Conservation (phyloP, 2,329 filamentous ascomycete genomes). For the Claviceps arundinis region DNA sequence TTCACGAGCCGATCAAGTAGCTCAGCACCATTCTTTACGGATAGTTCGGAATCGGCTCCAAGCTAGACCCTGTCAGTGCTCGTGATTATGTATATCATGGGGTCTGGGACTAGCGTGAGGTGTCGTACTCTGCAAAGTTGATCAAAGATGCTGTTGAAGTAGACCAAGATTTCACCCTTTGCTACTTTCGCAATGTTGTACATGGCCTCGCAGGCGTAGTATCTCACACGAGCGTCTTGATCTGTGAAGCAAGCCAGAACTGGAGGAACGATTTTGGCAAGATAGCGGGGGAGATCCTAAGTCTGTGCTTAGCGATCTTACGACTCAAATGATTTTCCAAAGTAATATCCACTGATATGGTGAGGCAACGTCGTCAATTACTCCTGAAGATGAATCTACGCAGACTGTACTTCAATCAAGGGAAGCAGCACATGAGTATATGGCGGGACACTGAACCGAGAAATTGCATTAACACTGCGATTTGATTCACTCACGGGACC, state of each 20-base stretch:
- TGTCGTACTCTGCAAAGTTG: constrained; percentile 76
- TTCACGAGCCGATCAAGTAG: constrained; percentile 88
- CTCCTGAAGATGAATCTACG: background rate
- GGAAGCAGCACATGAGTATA: background rate
- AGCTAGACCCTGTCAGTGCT: constrained; percentile 40
- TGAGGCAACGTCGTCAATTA: background rate
- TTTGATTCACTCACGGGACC: constrained; percentile 55
- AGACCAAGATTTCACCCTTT: constrained; percentile 91
- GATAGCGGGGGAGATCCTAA: constrained; percentile 79
- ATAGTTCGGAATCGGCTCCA: constrained; percentile 88
- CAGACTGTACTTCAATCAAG: background rate
- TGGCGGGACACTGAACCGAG: background rate
- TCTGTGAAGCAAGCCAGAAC: constrained; percentile 96
- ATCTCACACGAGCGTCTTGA: constrained; percentile 91
- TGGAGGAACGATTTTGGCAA: constrained; percentile 88
- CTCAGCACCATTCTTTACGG: constrained; percentile 96
- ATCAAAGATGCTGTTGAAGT: constrained; percentile 98
- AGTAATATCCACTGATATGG: background rate
- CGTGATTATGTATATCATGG: background rate
- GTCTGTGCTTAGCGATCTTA: background rate
- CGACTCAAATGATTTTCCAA: background rate
- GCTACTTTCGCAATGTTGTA: constrained; percentile 99
- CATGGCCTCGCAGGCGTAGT: constrained; percentile 99
- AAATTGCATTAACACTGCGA: background rate
- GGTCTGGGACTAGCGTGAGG: background rate